phyloP scores from a whole-genome alignment of 1,284 basidiomycete genomes.

The Nidula niveotomentosa region DNA sequence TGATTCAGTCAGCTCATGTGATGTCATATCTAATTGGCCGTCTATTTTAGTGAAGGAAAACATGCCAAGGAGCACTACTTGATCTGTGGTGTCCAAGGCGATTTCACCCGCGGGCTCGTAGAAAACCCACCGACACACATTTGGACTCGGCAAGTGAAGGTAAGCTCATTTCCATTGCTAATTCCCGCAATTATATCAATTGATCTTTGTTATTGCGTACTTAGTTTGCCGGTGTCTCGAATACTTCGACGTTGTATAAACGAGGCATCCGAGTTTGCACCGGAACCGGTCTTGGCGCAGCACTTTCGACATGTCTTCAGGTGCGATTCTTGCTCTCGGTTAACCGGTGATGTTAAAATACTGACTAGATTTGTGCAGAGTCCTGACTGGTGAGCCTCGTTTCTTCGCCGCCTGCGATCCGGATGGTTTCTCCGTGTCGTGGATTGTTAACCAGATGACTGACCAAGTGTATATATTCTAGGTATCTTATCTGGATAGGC shows the following conservation, averaged over 20 bases:
- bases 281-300: conserved; percentile 81
- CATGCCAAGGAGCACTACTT: conserved; percentile 66
- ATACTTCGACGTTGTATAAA: conserved; percentile 73
- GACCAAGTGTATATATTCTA: conserved; percentile 14
- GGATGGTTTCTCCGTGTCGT: conserved; percentile 11
- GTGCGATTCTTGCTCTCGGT: conserved; percentile 15
- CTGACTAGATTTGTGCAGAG: conserved; percentile 32
- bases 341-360: conserved; percentile 2
- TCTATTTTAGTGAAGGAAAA: conserved; percentile 47
- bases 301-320: conserved; percentile 77
- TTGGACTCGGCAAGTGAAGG: conserved; percentile 73
- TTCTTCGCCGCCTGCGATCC: conserved; percentile 12
- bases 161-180: conserved; percentile 14
- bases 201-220: background rate
- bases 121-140: conserved; percentile 59
- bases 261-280: conserved; percentile 82
- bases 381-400: conserved; percentile 51
- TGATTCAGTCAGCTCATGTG: conserved; percentile 1
- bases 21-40: background rate
- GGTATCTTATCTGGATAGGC: conserved; percentile 73
- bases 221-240: conserved; percentile 75
- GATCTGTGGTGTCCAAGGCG: conserved; percentile 71
- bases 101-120: conserved; percentile 64
- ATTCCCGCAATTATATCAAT: conserved; percentile 4
- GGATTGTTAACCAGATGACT: background rate